Evolutionary conservation across 192 early-diverging fungal species (phyloP), one percentile per base, ranked within the genome.

Genomic region (Backusella mclennaniae): DNA sequence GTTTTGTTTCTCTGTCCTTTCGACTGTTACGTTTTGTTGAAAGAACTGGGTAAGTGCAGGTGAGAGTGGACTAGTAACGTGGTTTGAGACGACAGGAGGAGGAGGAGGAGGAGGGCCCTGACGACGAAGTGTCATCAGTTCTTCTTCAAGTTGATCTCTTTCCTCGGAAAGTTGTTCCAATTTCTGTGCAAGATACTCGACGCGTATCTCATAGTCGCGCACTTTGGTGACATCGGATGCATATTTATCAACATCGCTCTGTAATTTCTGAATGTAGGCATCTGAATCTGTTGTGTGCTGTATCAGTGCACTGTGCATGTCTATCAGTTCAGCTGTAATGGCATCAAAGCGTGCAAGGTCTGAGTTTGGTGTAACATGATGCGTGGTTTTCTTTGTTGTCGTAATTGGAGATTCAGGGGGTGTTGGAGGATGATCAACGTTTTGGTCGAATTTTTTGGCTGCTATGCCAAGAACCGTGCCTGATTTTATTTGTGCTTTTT

Each of bases 161-260:
- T 79, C 73, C 31, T 79, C 78, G 0, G 78, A 52, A 11, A 79
- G 35, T 17, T 79, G 78, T 19, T 79, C 78, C 29, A 79, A 39
- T 63, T 79, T 79, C 21, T 73, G 71, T 1, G 78, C 73, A 0
- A 79, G 38, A 44, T 79, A 79, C 56, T 79, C 78, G 14, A 79
- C 78, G 19, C 78, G 66, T 15, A 79, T 79, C 46, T 79, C 78
- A 41, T 74, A 75, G 35, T 79, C 78, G 31, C 78, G 31, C 23
- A 69, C 73, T 33, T 79, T 79, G 1, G 78, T 79, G 0, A 46
- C 35, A 42, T 79, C 73, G 1, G 67, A 73, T 23, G 66, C 33
- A 44, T 42, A 75, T 15, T 36, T 69, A 19, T 79, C 78, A 0
- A 79, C 67, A 39, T 79, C 73, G 21, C 12, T 1, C 70, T 79